phyloP scores from a whole-genome alignment of 1,139 yeast species.

The Hansenula sp. region DNA sequence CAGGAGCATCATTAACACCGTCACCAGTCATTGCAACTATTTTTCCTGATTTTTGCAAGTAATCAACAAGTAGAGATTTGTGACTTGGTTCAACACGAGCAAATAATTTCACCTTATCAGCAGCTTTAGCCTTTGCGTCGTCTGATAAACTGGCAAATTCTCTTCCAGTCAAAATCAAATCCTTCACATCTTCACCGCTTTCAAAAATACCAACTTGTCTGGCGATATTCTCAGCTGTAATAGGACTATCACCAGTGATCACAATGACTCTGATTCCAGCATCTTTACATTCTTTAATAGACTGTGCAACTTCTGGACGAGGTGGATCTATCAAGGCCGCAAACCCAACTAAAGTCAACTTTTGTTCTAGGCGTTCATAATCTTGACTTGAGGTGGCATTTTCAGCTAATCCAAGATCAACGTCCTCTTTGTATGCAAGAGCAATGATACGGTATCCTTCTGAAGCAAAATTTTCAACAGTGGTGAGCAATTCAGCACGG shows the following conservation, averaged over 20 bases:
- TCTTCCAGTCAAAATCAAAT: slow-evolving; percentile 45
- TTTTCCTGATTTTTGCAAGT: slow-evolving; percentile 42
- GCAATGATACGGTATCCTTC: slow-evolving; percentile 76
- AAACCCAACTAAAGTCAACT: slow-evolving; percentile 46
- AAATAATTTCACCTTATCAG: slow-evolving; percentile 48
- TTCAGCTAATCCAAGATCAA: slow-evolving; percentile 22
- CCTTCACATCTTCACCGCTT: slow-evolving; percentile 35
- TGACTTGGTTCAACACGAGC: slow-evolving; percentile 55
- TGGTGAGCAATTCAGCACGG: slow-evolving; percentile 9
- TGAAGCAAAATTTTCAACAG: slow-evolving; percentile 51
- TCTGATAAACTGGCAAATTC: slow-evolving; percentile 50
- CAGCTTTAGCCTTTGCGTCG: slow-evolving; percentile 56
- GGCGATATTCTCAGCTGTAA: slow-evolving; percentile 49
- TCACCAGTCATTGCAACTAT: slow-evolving; percentile 40
- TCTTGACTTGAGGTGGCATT: slow-evolving; percentile 29
- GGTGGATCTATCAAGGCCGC: slow-evolving; percentile 54
- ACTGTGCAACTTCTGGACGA: slow-evolving; percentile 42
- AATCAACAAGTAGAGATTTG: slow-evolving; percentile 45
- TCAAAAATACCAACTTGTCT: slow-evolving; percentile 48
- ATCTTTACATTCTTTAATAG: slow-evolving; percentile 40
- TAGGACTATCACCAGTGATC: slow-evolving; percentile 52
- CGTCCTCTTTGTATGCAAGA: slow-evolving; percentile 43
- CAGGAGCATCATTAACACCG: slow-evolving; percentile 38
- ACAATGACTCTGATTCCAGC: slow-evolving; percentile 53
- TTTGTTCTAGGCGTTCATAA: slow-evolving; percentile 50